Conservation (phyloP, 2,329 filamentous ascomycete genomes). For the Phialophora tarda region DNA sequence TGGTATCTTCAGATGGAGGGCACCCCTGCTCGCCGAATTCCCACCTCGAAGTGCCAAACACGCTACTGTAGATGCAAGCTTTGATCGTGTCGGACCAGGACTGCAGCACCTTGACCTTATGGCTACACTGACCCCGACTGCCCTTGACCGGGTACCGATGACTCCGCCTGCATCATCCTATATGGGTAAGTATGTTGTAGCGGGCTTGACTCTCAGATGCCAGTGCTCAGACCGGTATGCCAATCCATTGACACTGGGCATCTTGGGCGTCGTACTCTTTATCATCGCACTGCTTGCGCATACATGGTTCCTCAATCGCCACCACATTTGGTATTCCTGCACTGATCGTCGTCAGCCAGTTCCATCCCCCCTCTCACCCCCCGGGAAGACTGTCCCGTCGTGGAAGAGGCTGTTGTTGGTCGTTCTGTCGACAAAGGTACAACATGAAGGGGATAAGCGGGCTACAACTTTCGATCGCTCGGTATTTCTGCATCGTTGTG, state of each 20-base stretch:
- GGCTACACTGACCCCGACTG: slow-evolving; percentile 36
- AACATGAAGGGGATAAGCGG: background rate
- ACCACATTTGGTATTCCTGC: slow-evolving; percentile 39
- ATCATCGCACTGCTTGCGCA: slow-evolving; percentile 31
- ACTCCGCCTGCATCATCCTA: slow-evolving; percentile 35
- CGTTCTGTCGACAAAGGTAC: background rate
- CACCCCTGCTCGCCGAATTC: background rate
- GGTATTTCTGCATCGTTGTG: no score
- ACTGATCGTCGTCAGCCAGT: slow-evolving; percentile 52
- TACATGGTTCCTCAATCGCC: slow-evolving; percentile 31
- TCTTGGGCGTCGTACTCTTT: slow-evolving; percentile 53
- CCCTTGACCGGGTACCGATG: slow-evolving; percentile 25
- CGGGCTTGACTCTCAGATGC: background rate
- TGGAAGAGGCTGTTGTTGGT: background rate
- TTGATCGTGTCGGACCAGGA: slow-evolving; percentile 17
- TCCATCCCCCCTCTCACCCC: background rate
- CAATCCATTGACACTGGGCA: slow-evolving; percentile 53
- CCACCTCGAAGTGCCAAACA: background rate
- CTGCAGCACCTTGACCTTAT: slow-evolving; percentile 23
- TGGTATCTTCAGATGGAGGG: no score
- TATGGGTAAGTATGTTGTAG: slow-evolving; percentile 24
- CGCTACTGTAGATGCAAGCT: no score
- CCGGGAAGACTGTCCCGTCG: no score
- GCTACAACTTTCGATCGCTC: slow-evolving; percentile 58
- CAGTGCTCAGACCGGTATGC: slow-evolving; percentile 25